Base-by-base conservation (phyloP, 2,329 filamentous ascomycete genomes). In the Escovopsis sp. region DNA sequence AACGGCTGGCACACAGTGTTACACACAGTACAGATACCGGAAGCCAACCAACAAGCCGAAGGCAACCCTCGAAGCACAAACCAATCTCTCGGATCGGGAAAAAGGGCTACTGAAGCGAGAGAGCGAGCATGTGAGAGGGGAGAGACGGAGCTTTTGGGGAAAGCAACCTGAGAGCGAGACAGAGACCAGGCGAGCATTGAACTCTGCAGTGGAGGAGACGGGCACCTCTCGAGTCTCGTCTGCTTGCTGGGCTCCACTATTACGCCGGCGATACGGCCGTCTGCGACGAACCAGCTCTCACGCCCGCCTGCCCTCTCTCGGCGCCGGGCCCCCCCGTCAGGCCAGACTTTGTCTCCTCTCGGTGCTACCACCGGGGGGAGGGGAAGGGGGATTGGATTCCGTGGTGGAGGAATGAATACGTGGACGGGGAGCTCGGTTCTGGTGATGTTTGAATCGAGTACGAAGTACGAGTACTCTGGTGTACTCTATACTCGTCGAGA, bases 181-280 rank as follows among this genome's bases (percentile, higher is more conserved):
- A 20, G 20, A 20, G 20, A 20, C 20, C 4, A 20, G 20, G 20
- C 4, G 20, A 20, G 20, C 20, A n/a, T 34, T 13, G 32, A 11
- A 15, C 13, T 15, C 20, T 4, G 20, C 20, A 20, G 20, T 20
- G 20, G 20, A 20, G 20, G 20, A 20, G 20, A 20, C 45, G 29
- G 34, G 38, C 40, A 31, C 29, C 16, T 14, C 40, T 46, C 42
- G 48, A 44, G 20, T 14, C 40, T 46, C 42, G 48, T 45, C 40
- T 49, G 46, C 37, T 43, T 42, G 43, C 33, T 43, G 33, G 45
- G 55, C 67, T 64, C 70, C 70, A 74, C 70, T 70, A 71, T 73
- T 72, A 65, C 60, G 67, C 70, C 70, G 70, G 68, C 61, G 58
- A 72, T 68, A 70, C 57, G 66, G 69, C 70, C 70, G 70, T 61